Evolutionary conservation across 2,329 filamentous ascomycete species (phyloP).

Genomic region (Curvularia eragrostidis): DNA sequence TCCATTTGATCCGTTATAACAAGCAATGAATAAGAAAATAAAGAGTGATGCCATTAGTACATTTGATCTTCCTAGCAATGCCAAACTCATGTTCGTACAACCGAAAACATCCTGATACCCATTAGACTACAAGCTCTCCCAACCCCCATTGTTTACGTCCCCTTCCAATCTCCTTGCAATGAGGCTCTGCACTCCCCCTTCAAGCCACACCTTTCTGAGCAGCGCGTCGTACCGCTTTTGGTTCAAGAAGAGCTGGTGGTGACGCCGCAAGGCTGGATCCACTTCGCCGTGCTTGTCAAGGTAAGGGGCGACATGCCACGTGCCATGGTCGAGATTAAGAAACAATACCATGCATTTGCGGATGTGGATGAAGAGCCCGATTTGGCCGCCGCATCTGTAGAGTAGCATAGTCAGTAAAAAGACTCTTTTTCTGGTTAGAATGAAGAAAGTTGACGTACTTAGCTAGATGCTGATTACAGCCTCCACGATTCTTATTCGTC

Average conservation of each 20-base stretch:
- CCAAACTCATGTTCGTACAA: neutral
- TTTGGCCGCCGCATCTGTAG: constrained; percentile 79
- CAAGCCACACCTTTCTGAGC: constrained; percentile 83
- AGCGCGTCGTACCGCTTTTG: constrained; percentile 92
- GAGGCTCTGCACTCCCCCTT: constrained; percentile 84
- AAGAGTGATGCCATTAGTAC: neutral
- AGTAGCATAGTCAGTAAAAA: neutral
- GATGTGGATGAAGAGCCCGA: constrained; percentile 96
- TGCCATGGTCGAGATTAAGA: constrained; percentile 80
- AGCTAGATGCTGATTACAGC: constrained; percentile 87
- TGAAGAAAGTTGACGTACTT: constrained; percentile 65
- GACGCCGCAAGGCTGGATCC: constrained; percentile 84
- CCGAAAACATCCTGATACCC: neutral
- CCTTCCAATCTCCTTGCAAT: constrained; percentile 91
- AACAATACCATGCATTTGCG: constrained; percentile 94
- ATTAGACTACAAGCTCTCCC: constrained; percentile 72
- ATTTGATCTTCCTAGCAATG: neutral
- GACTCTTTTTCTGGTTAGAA: constrained; percentile 15
- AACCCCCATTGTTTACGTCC: constrained; percentile 96
- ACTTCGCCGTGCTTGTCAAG: constrained; percentile 96
- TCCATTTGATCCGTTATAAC: neutral
- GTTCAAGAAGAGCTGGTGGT: constrained; percentile 88
- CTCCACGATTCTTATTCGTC: constrained; percentile 61
- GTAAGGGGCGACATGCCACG: constrained; percentile 87
- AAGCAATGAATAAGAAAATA: neutral